These are phyloP conservation scores for Guadua angustifolia DNA, from an alignment of 176 grass and related monocot species.

Conservation along the genomic window DNA sequence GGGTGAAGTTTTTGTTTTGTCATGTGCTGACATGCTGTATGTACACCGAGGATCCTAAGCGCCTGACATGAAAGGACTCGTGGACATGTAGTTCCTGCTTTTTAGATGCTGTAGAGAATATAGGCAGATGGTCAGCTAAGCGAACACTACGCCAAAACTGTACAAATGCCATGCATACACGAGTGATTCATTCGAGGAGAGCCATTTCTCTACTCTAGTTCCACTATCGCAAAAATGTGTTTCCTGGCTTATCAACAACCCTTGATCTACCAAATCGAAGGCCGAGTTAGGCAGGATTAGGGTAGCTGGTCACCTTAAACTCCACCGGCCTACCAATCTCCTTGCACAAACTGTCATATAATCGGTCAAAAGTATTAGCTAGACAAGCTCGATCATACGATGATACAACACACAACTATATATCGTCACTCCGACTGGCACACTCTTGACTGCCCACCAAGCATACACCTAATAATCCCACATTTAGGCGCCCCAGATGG, in stretches of 20 bases:
- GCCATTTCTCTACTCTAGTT: not conserved
- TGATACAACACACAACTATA: not conserved
- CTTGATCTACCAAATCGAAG: not conserved
- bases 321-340: not conserved
- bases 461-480: not conserved
- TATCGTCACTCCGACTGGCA: not conserved
- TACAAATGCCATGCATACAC: not conserved
- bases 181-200: not conserved
- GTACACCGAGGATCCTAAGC: not conserved
- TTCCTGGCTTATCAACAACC: not conserved
- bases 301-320: not conserved
- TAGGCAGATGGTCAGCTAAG: not conserved
- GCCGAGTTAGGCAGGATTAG: not conserved
- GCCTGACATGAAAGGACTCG: not conserved
- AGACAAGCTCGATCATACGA: not conserved
- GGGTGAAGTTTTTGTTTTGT: not conserved
- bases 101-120: conserved; percentile 7
- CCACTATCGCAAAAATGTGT: not conserved
- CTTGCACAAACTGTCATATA: not conserved
- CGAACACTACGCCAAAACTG: not conserved
- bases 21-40: not conserved
- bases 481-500: not conserved
- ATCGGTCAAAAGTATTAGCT: not conserved
- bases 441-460: conserved; percentile 24
- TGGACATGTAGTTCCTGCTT: not conserved